Conservation (phyloP, 2,329 filamentous ascomycete species). For the Kalaharituber pfeilii region DNA sequence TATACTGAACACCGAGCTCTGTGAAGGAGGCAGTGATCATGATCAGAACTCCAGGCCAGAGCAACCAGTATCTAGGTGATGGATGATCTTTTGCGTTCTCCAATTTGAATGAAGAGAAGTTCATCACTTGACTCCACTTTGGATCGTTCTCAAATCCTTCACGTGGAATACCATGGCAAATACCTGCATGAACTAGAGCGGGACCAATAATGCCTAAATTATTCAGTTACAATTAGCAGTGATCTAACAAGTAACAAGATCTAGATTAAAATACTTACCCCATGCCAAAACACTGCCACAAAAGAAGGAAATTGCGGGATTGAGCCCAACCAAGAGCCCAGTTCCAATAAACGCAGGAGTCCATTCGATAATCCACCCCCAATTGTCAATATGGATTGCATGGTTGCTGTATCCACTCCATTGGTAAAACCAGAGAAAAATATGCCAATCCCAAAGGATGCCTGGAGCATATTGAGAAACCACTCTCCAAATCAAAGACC, state of each 20-base stretch:
- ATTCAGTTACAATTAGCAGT: not conserved
- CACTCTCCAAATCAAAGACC: slow-evolving; percentile 37
- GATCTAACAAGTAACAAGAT: not conserved
- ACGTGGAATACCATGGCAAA: slow-evolving; percentile 17
- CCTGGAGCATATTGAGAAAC: slow-evolving; percentile 42
- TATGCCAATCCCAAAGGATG: slow-evolving; percentile 41
- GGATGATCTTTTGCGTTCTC: slow-evolving; percentile 30
- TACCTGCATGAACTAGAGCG: slow-evolving; percentile 36
- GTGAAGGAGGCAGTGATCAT: slow-evolving; percentile 37
- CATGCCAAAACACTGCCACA: slow-evolving; percentile 39
- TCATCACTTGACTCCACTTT: slow-evolving; percentile 31
- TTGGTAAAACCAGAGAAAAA: slow-evolving; percentile 36
- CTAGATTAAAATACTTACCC: slow-evolving; percentile 26
- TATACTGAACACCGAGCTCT: slow-evolving; percentile 30
- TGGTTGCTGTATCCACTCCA: slow-evolving; percentile 37
- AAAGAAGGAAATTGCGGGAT: slow-evolving; percentile 42
- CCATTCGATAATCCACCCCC: slow-evolving; percentile 44
- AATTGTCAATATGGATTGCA: slow-evolving; percentile 39
- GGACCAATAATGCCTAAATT: slow-evolving; percentile 39
- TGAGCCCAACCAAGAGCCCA: slow-evolving; percentile 42
- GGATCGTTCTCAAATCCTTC: slow-evolving; percentile 26
- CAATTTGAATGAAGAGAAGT: slow-evolving; percentile 29
- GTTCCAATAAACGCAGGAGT: slow-evolving; percentile 45
- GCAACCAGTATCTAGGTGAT: slow-evolving; percentile 35
- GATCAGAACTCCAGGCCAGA: slow-evolving; percentile 35